Conservation (phyloP, 1,139 yeast species). For the Suhomyces yuchorum region DNA sequence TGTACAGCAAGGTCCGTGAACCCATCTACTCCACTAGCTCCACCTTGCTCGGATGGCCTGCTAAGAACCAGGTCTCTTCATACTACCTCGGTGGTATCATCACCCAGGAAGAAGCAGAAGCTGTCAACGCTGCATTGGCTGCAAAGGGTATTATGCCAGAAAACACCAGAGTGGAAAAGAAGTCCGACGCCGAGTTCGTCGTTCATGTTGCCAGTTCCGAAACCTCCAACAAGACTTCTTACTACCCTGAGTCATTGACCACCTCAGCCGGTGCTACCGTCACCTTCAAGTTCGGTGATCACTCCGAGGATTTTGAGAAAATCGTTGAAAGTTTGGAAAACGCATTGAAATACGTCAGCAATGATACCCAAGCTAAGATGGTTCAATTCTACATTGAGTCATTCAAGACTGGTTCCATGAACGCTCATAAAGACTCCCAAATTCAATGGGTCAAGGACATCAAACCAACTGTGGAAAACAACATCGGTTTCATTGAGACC, state of each 20-base stretch:
- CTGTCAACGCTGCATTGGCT: constrained; percentile 65
- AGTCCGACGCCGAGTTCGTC: constrained; percentile 43
- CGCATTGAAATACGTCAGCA: constrained; percentile 69
- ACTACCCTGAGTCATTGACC: constrained; percentile 37
- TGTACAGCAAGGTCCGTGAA: constrained; percentile 48
- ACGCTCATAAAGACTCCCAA: constrained; percentile 83
- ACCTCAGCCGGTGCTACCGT: constrained; percentile 38
- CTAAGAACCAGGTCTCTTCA: constrained; percentile 70
- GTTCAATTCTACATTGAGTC: constrained; percentile 65
- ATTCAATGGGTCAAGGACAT: constrained; percentile 85
- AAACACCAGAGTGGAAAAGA: constrained; percentile 71
- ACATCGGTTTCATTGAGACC: constrained; percentile 88
- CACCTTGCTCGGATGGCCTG: constrained; percentile 73
- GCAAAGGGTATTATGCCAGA: constrained; percentile 72
- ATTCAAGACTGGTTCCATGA: constrained; percentile 80
- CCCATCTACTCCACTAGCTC: constrained; percentile 55
- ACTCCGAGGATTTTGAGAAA: constrained; percentile 58
- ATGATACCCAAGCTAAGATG: constrained; percentile 70
- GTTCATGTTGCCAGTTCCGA: constrained; percentile 66
- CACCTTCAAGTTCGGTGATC: constrained; percentile 76
- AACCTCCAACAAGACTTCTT: constrained; percentile 42
- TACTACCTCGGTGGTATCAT: constrained; percentile 56
- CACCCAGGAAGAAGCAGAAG: constrained; percentile 63
- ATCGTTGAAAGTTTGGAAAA: constrained; percentile 57
- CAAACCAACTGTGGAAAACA: constrained; percentile 81